Conservation (phyloP, 2,329 filamentous ascomycete genomes). For the Sarocladiaceae sp. region DNA sequence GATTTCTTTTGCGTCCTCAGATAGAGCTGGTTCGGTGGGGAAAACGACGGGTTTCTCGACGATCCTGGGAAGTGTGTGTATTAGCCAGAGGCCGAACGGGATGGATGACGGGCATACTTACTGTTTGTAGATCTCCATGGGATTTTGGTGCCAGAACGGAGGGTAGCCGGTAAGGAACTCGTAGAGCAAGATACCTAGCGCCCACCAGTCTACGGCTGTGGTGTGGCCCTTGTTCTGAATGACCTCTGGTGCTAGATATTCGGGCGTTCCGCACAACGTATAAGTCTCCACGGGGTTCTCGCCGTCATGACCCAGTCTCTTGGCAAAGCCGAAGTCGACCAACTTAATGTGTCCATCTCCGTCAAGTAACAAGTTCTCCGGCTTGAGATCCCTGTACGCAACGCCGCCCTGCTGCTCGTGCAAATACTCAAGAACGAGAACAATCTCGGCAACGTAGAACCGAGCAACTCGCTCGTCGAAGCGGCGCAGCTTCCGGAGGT, state of each 20-base stretch:
- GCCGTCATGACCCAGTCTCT: conserved; percentile 57
- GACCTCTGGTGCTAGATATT: conserved; percentile 79
- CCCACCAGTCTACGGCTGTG: conserved; percentile 82
- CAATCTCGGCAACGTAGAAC: conserved; percentile 81
- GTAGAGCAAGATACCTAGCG: conserved; percentile 75
- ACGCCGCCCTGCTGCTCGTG: conserved; percentile 73
- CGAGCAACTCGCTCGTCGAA: conserved; percentile 74
- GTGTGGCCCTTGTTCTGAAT: conserved; percentile 76
- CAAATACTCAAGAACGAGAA: conserved; percentile 72
- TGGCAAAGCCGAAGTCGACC: conserved; percentile 81
- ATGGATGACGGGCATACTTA: conserved; percentile 28
- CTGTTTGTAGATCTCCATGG: conserved; percentile 82
- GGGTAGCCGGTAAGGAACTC: conserved; percentile 82
- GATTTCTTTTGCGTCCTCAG: conserved; percentile 63
- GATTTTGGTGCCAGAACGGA: conserved; percentile 81
- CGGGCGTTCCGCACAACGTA: conserved; percentile 75
- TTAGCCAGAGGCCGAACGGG: not conserved
- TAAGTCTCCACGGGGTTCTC: conserved; percentile 59
- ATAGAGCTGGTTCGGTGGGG: conserved; percentile 60
- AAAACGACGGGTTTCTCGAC: conserved; percentile 72
- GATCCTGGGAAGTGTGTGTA: conserved; percentile 55
- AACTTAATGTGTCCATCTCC: conserved; percentile 73
- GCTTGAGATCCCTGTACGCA: conserved; percentile 76
- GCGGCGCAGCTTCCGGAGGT: conserved; percentile 67
- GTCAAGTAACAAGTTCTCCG: conserved; percentile 75